Base-by-base conservation (phyloP, 495 filamentous ascomycete species). In the Penicillium parvum region DNA sequence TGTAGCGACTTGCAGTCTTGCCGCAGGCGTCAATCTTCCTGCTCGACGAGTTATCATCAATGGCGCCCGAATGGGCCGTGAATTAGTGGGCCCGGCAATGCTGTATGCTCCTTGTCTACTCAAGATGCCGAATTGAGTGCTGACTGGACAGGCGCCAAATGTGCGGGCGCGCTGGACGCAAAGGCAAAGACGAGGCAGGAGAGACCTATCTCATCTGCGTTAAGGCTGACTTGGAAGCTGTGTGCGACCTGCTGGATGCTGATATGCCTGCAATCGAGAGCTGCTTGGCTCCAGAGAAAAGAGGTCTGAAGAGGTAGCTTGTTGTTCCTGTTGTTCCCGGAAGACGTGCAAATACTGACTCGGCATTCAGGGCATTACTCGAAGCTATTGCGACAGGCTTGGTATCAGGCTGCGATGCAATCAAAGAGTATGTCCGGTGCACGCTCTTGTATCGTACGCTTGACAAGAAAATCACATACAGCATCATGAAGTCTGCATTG, bases 121-220 rank as follows among this genome's bases (percentile, higher is more conserved):
- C 3, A 3, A 2, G 8, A 23, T 16, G 7, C 3, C 6, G 15
- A 12, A 26, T 4, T 26, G 15, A 6, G 32, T n/a, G 2, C 48
- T 48, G 42, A 58, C 25, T 32, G 16, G 28, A 14, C 55, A 85
- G 83, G 7, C 78, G 85, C 26, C 87, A 92, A 64, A 92, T 90
- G 87, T 79, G 85, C 51, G 87, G 87, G 9, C 76, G 87, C 42
- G 87, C 87, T 16, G 87, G 87, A 18, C 80, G 87, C 42, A 90
- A 90, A 58, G 86, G 87, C 9, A 90, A 88, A 46, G 86, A 90
- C 42, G 83, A 86, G 17, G 63, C 83, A 32, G 87, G 87, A 5
- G 87, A 90, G 65, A 90, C 84, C 14, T 90, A 85, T 56, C 64
- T 92, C 3, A 88, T 85, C 44, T 90, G 86, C 52, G 75, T 81